Evolutionary conservation across 305 asterid species (phyloP).

Genomic region (Salvia sclarea): DNA sequence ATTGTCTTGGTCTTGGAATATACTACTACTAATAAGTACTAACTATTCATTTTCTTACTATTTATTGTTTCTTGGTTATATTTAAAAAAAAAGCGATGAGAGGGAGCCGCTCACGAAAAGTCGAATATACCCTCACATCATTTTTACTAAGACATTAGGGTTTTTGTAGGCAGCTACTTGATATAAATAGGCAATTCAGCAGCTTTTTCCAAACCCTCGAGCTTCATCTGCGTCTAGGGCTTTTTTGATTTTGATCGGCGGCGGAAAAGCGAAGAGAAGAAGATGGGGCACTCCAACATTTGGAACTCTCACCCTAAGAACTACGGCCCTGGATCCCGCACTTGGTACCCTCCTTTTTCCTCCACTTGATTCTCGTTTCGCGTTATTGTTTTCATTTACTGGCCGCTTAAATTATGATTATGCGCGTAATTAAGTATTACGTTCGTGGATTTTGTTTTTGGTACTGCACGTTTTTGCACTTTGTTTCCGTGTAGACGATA

Average conservation of each 20-base stretch:
- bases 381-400: not conserved
- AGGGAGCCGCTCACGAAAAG: too few relatives aligned
- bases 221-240: constrained; percentile 14
- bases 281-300: constrained; percentile 57
- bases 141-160: constrained; percentile 25
- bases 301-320: constrained; percentile 59
- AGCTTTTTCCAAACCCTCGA: not conserved
- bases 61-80: too few relatives aligned
- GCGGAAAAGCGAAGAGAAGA: constrained; percentile 24
- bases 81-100: too few relatives aligned
- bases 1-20: too few relatives aligned
- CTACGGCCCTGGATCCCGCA: constrained; percentile 59
- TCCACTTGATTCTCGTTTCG: not conserved
- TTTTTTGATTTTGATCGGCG: constrained; percentile 13
- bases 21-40: too few relatives aligned
- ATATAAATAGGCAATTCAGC: constrained; percentile 23
- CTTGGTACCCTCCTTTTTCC: constrained; percentile 43
- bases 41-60: too few relatives aligned
- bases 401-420: not conserved
- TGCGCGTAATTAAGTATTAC: not conserved
- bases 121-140: too few relatives aligned
- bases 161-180: not conserved
- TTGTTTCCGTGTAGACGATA: not conserved
- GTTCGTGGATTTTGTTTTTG: not conserved
- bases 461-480: not conserved